phyloP scores from a whole-genome alignment of 306 rosid species.

The Lupinus albus region DNA sequence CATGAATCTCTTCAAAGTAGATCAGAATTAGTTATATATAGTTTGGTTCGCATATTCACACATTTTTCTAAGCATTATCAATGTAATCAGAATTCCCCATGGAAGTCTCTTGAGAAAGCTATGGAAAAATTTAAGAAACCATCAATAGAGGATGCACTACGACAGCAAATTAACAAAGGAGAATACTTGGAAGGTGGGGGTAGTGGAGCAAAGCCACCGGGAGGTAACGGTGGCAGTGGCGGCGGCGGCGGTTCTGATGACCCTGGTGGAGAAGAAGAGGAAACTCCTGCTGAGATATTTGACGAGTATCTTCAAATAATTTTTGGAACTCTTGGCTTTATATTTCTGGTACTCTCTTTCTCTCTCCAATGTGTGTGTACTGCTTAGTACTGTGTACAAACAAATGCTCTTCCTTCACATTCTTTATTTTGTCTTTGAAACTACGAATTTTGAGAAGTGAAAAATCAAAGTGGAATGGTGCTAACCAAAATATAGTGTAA shows the following conservation, averaged over 20 bases:
- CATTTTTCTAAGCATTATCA: conserved; percentile 32
- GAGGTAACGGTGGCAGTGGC: conserved; percentile 35
- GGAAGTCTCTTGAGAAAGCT: conserved; percentile 53
- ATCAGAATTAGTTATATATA: conserved; percentile 5
- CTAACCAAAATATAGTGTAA: conserved; percentile 3
- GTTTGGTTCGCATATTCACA: conserved; percentile 18
- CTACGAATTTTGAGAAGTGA: conserved; percentile 15
- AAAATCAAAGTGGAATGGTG: conserved; percentile 11
- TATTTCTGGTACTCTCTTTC: conserved; percentile 61
- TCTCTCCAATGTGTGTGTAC: background rate
- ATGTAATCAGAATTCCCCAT: conserved; percentile 54
- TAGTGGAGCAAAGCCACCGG: conserved; percentile 51
- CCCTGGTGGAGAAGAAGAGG: conserved; percentile 61
- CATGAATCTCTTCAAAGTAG: conserved; percentile 24
- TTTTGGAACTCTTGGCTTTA: conserved; percentile 68
- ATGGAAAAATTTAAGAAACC: conserved; percentile 57
- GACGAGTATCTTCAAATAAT: conserved; percentile 69
- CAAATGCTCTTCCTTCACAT: conserved; percentile 4
- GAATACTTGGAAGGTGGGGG: conserved; percentile 54
- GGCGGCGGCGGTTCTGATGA: conserved; percentile 47
- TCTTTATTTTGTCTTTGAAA: conserved; percentile 16
- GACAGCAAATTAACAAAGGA: conserved; percentile 68
- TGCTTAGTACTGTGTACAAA: background rate
- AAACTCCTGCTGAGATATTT: conserved; percentile 46
- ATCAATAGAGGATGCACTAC: conserved; percentile 68